Evolutionary conservation across 129 eudicot species (phyloP), one percentile per base, ranked within the genome.

Genomic region (Flaveria brownii): DNA sequence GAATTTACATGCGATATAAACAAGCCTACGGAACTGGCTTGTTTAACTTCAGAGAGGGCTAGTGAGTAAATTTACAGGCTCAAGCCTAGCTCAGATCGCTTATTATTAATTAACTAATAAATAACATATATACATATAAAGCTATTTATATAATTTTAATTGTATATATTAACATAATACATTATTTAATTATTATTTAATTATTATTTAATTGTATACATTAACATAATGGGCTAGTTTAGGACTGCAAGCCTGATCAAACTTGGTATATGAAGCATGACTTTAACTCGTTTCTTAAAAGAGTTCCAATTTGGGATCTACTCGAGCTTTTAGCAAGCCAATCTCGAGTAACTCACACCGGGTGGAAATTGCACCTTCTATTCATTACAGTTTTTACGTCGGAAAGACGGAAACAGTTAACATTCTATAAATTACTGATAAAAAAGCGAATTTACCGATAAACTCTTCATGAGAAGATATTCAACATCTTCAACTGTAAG

Each of bases 381-480:
- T 12, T 12, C 41, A 17, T 23, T 23, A 60, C 56, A 45, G 15
- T 33, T 10, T 71, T 3, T 26, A 17, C 6, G 60, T 70, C 56
- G 9, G 3, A 78, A 57, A 33, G 49, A 59, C 25, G 15, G 0
- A 78, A 57, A 47, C 26, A 6, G 41, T 68, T 23, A 20, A 52
- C 15, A 62, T 30, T 61, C 22, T 50, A 73, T 52, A 49, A 9
- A 62, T 47, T 7, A 43, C 36, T 4, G 36, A 30, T 41, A 30
- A 69, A 55, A 4, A n/a, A 8, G 18, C 2, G 61, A 30, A 84
- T 96, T 87, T 88, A 93, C 98, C 8, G 98, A 93, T 71, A 90
- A 90, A 91, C 98, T 93, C 82, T 93, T 93, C 97, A 93, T 90
- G 70, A 93, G 97, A 41, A 93, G 98, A 78, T 87, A 77, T 82